Evolutionary conservation across 306 rosid genomes (phyloP).

Genomic region (Cercis canadensis): DNA sequence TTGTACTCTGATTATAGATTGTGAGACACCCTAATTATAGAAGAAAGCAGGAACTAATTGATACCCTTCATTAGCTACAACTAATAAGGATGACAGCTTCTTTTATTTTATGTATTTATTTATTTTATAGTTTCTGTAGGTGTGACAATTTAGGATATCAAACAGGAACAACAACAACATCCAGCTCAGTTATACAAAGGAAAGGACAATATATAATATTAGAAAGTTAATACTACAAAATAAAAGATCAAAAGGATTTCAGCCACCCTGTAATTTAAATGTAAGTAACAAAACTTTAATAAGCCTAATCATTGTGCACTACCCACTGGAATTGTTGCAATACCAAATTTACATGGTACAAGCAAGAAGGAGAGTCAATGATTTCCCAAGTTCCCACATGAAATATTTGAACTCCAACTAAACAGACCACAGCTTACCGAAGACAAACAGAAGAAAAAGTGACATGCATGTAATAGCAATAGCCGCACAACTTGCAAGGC

Average conservation of each 20-base stretch:
- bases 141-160: neutral
- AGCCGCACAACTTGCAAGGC: constrained; percentile 31
- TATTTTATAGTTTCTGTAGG: neutral
- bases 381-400: constrained; percentile 36
- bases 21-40: too few relatives aligned
- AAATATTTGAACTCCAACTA: constrained; percentile 37
- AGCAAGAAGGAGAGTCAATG: constrained; percentile 28
- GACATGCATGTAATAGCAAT: constrained; percentile 28
- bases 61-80: neutral
- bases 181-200: neutral
- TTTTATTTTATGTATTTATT: too few relatives aligned
- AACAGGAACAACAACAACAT: neutral
- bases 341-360: constrained; percentile 33
- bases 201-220: constrained; percentile 21
- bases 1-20: too few relatives aligned
- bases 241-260: constrained; percentile 33
- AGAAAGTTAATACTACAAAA: constrained; percentile 35
- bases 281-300: constrained; percentile 30
- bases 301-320: constrained; percentile 35
- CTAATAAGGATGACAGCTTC: neutral
- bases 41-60: neutral
- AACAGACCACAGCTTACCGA: constrained; percentile 40
- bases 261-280: constrained; percentile 32
- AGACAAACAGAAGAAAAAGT: constrained; percentile 5
- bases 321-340: constrained; percentile 36